Base-by-base conservation (phyloP, 2,329 filamentous ascomycete genomes). In the Phialocephala sp. region DNA sequence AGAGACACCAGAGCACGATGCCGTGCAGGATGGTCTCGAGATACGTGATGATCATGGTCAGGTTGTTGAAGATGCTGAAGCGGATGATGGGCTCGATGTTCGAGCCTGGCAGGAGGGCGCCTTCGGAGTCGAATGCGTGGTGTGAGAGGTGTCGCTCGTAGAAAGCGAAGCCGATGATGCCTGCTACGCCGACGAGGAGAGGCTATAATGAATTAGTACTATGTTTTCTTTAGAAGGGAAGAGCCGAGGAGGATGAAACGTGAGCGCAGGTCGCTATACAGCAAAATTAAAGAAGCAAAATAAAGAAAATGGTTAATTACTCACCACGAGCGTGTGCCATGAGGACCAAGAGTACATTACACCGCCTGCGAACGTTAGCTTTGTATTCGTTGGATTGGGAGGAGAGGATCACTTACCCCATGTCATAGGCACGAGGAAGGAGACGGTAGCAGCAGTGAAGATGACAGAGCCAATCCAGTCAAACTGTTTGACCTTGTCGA, bases 341-440 rank as follows among this genome's bases (percentile, higher is more conserved):
- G 83, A 87, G 54, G 78, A 74, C 89, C 89, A 92, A 0, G 81
- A 72, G 73, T 89, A 91, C 77, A 88, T 85, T 9, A 90, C 82
- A 43, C 88, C 89, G 11, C 55, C 50, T 54, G 9, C 2, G 1
- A 32, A 15, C 8, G 50, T 54, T 32, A 88, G 54, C 0, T 36
- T 18, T 43, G 27, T 18, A 24, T 61, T 45, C n/a, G 9, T 57
- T 41, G 22, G 41, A 32, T 59, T 22, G 37, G 36, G 14, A 4
- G 22, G 6, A 32, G 32, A 27, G 32, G 8, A 24, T 1, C 15
- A 18, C 63, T 66, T 66, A 69, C 72, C 89, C 81, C 87, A 89
- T 1, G 87, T 88, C 4, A 90, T 73, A 0, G 86, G 85, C 54
- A 90, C 86, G 47, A 90, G 76, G 71, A 90, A 85, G 24, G 82